Evolutionary conservation across 345 rosid genomes (phyloP).

Genomic region (Atalantia buxifolia): DNA sequence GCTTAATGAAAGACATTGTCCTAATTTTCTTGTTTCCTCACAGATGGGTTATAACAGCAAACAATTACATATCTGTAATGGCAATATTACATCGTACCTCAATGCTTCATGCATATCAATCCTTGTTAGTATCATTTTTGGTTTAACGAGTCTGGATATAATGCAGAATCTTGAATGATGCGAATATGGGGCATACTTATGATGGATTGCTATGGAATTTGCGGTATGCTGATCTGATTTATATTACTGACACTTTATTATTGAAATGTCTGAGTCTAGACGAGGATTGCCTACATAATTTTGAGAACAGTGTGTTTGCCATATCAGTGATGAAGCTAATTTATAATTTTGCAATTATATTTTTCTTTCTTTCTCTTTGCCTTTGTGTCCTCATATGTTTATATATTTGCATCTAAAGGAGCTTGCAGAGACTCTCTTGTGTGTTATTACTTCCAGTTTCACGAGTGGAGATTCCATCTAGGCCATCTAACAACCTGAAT

Average conservation of each 20-base stretch:
- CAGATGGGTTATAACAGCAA: not conserved
- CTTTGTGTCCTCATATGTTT: conserved; percentile 4
- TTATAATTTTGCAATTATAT: not conserved
- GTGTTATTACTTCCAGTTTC: conserved; percentile 38
- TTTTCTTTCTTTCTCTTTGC: not conserved
- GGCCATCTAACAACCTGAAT: conserved; percentile 28
- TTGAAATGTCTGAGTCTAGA: not conserved
- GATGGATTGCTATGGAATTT: conserved; percentile 90
- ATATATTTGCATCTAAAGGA: conserved; percentile 48
- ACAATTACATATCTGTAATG: not conserved
- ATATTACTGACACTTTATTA: not conserved
- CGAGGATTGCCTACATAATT: not conserved
- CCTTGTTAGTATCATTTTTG: conserved; percentile 5
- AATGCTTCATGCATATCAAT: not conserved
- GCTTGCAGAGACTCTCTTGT: conserved; percentile 71
- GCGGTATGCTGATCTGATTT: conserved; percentile 46
- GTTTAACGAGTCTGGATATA: conserved; percentile 15
- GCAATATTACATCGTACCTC: not conserved
- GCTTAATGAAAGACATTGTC: not conserved
- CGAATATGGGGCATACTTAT: conserved; percentile 63
- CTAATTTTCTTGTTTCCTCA: not conserved
- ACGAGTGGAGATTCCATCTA: conserved; percentile 30
- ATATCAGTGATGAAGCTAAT: not conserved
- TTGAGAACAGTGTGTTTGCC: not conserved
- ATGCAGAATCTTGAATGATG: conserved; percentile 78